A percentile compares a stretch with the other conserved stretches of the same genome.
Evolutionary conservation across 1,139 yeast genomes (phyloP).

Genomic region (Hyphopichia fennica): DNA sequence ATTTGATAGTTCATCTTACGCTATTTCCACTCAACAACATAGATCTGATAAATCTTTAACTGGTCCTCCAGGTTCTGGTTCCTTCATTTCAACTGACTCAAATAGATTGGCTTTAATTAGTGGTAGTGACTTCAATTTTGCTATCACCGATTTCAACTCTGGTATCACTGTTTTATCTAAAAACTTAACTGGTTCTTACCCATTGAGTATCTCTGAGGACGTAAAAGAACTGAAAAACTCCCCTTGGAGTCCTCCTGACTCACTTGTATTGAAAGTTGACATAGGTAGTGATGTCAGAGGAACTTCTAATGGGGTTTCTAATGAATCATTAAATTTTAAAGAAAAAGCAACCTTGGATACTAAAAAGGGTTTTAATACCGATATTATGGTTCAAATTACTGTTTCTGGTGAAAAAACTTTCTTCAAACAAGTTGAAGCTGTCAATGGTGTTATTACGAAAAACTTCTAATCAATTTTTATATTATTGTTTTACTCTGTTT

Average conservation of each 20-base stretch:
- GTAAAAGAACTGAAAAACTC: conserved; percentile 5
- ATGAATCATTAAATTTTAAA: conserved; percentile 10
- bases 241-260: conserved; percentile 8
- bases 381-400: conserved; percentile 11
- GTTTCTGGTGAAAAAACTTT: conserved; percentile 4
- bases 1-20: conserved; percentile 11
- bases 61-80: conserved; percentile 18
- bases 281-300: conserved; percentile 10
- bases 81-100: conserved; percentile 9
- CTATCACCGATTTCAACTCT: conserved; percentile 10
- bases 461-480: too few relatives aligned
- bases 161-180: conserved; percentile 7
- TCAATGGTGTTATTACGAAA: conserved; percentile 9
- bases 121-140: conserved; percentile 3
- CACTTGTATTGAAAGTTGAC: conserved; percentile 6
- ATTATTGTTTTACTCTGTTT: too few relatives aligned
- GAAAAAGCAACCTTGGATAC: conserved; percentile 12
- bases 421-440: conserved; percentile 6
- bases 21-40: conserved; percentile 12
- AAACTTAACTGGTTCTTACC: conserved; percentile 11
- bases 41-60: conserved; percentile 9
- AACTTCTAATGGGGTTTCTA: conserved; percentile 10
- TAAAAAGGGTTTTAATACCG: conserved; percentile 17
- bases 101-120: conserved; percentile 3
- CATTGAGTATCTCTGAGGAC: conserved; percentile 11